Evolutionary conservation across 2,329 filamentous ascomycete genomes (phyloP), one percentile per base, ranked within the genome.

Genomic region (Alternaria sp.): DNA sequence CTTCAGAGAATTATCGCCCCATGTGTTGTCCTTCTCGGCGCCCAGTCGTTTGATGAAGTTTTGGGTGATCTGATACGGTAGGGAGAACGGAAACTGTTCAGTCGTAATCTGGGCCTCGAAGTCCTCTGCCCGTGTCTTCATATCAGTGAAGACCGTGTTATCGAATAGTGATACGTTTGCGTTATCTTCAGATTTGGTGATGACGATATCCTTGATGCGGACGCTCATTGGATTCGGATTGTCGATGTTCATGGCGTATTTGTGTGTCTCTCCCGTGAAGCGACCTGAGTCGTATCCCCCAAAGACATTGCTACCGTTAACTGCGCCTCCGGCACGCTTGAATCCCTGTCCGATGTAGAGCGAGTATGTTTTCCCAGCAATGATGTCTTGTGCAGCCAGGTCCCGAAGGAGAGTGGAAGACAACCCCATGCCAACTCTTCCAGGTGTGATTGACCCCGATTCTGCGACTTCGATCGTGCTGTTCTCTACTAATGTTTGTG

Each of bases 281-380:
- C 81, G 79, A 23, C 80, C 80, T 12, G 80, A 78, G 65, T 83
- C 82, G 63, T 80, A 83, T 21, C 82, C 82, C n/a, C 82, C 82
- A 40, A 83, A 80, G 4, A 77, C 77, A 40, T 81, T 79, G 61
- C 78, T 81, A 25, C 82, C 82, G 57, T 83, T 83, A 25, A 81
- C 74, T 3, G 61, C 68, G 15, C 82, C 81, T 15, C 79, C 80
- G 1, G 80, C 80, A 30, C 80, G 76, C 43, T 79, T 76, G 64
- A 81, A 80, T 23, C 78, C 78, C 54, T 81, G 78, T 3, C 81
- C 82, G 47, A 82, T 79, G 65, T 83, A 83, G 5, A 83, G 72
- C 9, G 80, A 80, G 64, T 81, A 82, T 25, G 81, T 82, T 28
- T 76, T 75, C 2, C 76, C 79, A 12, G 80, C 76, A 44, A 83